Evolutionary conservation across 2,329 filamentous ascomycete species (phyloP), one percentile per base, ranked within the genome.

Genomic region (Lecanicillium sp.): DNA sequence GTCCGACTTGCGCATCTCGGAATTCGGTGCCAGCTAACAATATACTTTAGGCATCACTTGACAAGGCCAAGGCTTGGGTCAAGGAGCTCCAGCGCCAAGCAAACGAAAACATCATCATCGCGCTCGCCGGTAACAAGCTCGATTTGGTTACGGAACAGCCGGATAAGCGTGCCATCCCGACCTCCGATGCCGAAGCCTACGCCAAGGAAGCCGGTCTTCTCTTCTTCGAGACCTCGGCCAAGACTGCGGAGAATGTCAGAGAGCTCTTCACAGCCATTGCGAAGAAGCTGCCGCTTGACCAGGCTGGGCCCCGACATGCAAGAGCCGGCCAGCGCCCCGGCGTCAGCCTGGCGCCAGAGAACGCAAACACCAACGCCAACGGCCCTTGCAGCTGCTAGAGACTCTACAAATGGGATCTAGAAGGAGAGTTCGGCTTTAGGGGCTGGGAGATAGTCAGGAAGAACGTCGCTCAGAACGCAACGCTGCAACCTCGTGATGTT

Each of bases 81-180:
- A 97, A 97, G 69, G 92, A 98, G 62, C 80, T 98, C 40, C 92
- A 98, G 66, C 83, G 92, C 59, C 92, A 98, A 68, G 92, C 94
- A 46, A 98, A 97, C 71, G 92, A 98, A 67, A 97, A 97, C 67
- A 98, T 98, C 63, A 89, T 98, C 64, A 98, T 98, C 57, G 92
- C 92, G 33, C 80, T 98, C 31, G 92, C 90, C 38, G 92, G 92
- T 47, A 98, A 98, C 75, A 97, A 98, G 70, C 74, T 95, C 57
- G 92, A 98, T 74, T 71, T 98, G 52, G 92, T 96, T 46, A 89
- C 81, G 47, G 89, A 95, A 58, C 85, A 87, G 59, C 90, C 90
- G 34, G 90, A 96, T 62, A 97, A 97, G 77, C 84, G 92, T 56
- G 92, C 89, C 30, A 92, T 98, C 45, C 61, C 81, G 44, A 84